phyloP scores from a whole-genome alignment of 169 alveolate species.

The Plasmodium billcollinsi region DNA sequence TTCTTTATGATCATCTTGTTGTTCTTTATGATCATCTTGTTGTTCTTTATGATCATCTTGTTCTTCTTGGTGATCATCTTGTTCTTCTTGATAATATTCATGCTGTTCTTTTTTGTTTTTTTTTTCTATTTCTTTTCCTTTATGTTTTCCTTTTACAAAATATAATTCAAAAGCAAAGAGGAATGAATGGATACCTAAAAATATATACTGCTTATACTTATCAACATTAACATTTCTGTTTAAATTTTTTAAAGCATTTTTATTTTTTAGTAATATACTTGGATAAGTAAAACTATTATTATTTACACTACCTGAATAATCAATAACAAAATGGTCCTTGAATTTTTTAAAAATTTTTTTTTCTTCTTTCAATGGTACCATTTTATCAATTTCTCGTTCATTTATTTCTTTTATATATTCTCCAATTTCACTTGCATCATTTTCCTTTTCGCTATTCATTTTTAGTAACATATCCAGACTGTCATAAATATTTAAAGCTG shows the following conservation, averaged over 20 bases:
- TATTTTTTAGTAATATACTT: conserved; percentile 33
- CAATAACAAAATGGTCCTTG: conserved; percentile 28
- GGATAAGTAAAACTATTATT: conserved; percentile 42
- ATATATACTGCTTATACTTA: conserved; percentile 26
- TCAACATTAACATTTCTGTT: conserved; percentile 20
- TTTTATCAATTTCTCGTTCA: neutral
- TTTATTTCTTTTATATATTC: neutral
- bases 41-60: too few species aligned
- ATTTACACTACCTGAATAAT: conserved; percentile 44
- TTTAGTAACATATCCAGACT: conserved; percentile 46
- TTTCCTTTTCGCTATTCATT: neutral
- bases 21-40: too few species aligned
- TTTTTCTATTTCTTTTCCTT: neutral
- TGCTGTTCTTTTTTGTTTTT: neutral
- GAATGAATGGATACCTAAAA: conserved; percentile 57
- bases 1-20: too few species aligned
- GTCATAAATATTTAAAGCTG: conserved; percentile 55
- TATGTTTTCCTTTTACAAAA: conserved; percentile 4
- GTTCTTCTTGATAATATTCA: too few species aligned
- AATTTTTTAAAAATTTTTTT: conserved; percentile 18
- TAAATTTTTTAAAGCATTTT: conserved; percentile 19
- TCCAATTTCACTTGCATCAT: neutral
- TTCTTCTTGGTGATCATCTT: too few species aligned
- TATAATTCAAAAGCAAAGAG: conserved; percentile 46
- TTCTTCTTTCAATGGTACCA: neutral